Percentiles rank a stretch among this genome's conserved stretches.
phyloP scores from a whole-genome alignment of 2,329 filamentous ascomycete genomes.

The Penicillium sp. region DNA sequence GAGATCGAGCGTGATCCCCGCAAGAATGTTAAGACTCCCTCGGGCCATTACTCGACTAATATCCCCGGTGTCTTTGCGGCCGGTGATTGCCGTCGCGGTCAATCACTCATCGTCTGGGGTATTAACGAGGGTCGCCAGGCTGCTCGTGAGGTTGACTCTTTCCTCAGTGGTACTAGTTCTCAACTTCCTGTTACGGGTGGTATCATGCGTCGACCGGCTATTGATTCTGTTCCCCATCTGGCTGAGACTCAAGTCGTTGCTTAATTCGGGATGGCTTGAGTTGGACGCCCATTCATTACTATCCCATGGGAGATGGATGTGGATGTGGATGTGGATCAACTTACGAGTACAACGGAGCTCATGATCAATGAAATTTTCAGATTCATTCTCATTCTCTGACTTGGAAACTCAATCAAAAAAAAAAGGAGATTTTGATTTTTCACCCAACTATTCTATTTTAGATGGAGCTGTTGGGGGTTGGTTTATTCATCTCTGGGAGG shows the following conservation, averaged over 20 bases:
- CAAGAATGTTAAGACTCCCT: conserved; percentile 94
- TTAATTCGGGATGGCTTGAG: conserved; percentile 26
- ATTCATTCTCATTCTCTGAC: not conserved
- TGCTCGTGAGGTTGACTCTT: conserved; percentile 88
- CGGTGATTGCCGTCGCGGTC: conserved; percentile 91
- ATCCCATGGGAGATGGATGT: not conserved
- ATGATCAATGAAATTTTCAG: not conserved
- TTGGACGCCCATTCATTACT: not conserved
- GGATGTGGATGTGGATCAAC: not conserved
- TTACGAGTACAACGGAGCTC: not conserved
- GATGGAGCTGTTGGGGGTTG: not conserved
- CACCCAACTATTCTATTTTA: too few relatives aligned
- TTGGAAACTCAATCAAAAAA: too few relatives aligned
- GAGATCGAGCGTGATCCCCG: conserved; percentile 87
- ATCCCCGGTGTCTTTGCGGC: conserved; percentile 88
- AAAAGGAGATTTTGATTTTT: not conserved
- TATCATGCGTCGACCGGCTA: conserved; percentile 79
- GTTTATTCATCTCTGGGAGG: not conserved
- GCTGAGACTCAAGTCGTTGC: conserved; percentile 35
- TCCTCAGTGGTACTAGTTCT: conserved; percentile 75
- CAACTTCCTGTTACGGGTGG: conserved; percentile 88
- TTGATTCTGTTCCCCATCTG: conserved; percentile 45
- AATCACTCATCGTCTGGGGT: conserved; percentile 96
- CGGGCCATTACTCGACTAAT: conserved; percentile 87
- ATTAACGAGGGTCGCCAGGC: conserved; percentile 97